A percentile compares a stretch with the other conserved stretches of the same genome.
Conservation (phyloP, 768 basidiomycete genomes). For the Termitomyces sp. region DNA sequence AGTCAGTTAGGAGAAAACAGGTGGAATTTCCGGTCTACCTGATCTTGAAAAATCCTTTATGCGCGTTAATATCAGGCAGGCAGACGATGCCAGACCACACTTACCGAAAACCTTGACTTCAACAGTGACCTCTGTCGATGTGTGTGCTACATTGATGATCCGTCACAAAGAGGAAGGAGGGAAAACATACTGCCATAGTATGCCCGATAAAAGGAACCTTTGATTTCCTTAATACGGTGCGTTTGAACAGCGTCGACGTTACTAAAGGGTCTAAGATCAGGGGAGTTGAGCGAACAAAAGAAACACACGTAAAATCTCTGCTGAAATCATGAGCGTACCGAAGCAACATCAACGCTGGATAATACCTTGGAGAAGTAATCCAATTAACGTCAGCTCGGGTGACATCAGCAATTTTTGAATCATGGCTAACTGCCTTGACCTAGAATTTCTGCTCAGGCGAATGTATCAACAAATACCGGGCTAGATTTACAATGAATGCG, state of each 20-base stretch:
- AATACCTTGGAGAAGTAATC: constrained; percentile 66
- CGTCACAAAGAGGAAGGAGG: not conserved
- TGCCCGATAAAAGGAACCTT: constrained; percentile 45
- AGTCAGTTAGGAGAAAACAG: not conserved
- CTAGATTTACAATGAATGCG: constrained; percentile 60
- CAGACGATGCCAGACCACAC: constrained; percentile 11
- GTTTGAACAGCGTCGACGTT: constrained; percentile 77
- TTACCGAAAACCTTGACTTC: constrained; percentile 71
- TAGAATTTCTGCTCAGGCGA: constrained; percentile 18
- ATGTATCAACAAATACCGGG: not conserved
- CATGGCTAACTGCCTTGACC: constrained; percentile 81
- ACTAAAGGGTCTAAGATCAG: constrained; percentile 29
- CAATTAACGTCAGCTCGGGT: constrained; percentile 77
- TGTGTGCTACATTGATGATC: not conserved
- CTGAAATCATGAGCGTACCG: not conserved
- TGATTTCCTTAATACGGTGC: constrained; percentile 64
- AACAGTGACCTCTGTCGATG: constrained; percentile 49
- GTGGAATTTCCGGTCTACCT: constrained; percentile 31
- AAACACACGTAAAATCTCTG: constrained; percentile 71
- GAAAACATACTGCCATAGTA: constrained; percentile 67
- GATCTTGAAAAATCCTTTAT: constrained; percentile 75
- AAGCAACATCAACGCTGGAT: not conserved
- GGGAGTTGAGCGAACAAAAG: not conserved
- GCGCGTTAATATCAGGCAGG: not conserved
- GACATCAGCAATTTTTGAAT: constrained; percentile 65